phyloP scores from a whole-genome alignment of 139 green algal species.

The Medakamo hakoo region DNA sequence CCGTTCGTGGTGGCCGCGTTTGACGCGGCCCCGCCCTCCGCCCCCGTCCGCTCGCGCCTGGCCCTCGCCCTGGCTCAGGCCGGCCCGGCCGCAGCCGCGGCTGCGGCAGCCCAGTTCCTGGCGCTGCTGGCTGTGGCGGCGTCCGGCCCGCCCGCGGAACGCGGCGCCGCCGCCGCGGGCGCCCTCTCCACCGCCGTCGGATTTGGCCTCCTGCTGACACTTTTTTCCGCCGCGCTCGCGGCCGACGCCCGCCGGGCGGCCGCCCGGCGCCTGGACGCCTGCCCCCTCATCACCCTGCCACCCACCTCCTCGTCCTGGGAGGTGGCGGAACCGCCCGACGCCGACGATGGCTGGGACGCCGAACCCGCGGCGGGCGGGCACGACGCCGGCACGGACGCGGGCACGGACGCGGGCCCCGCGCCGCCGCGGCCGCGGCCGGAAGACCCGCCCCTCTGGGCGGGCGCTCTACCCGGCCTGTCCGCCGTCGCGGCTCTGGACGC shows the following conservation, averaged over 20 bases:
- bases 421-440: no score
- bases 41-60: conserved; percentile 25
- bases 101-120: conserved; percentile 71
- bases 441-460: no score
- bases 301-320: background rate
- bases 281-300: background rate
- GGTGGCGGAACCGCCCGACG: no score
- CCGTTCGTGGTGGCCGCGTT: conserved; percentile 46
- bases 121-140: conserved; percentile 56
- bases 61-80: conserved; percentile 58
- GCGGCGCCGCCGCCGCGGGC: background rate
- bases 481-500: conserved; percentile 9
- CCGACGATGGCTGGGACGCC: no score
- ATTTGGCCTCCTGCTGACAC: no score
- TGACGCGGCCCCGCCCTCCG: conserved; percentile 2
- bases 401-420: no score
- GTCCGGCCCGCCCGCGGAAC: conserved; percentile 36
- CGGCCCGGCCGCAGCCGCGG: conserved; percentile 60
- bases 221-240: no score
- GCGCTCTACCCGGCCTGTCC: conserved; percentile 5
- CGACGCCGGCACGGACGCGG: no score
- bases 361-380: no score
- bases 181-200: no score
- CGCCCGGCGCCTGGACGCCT: background rate
- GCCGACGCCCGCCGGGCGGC: background rate